phyloP scores from a whole-genome alignment of 2,329 filamentous ascomycete species.

The Colletotrichum chlorophyti region DNA sequence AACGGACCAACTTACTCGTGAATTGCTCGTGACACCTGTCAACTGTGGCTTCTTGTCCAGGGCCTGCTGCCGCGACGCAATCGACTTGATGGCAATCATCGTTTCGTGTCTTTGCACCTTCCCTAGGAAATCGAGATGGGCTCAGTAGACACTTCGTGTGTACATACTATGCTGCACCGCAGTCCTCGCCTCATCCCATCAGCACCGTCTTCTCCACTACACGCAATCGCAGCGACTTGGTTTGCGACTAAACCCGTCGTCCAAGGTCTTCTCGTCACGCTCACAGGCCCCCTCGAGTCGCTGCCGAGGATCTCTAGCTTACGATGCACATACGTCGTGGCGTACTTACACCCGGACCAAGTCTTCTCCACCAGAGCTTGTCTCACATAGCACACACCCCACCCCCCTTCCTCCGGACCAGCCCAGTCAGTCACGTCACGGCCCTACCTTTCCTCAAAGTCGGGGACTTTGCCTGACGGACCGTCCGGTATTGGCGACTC shows the following conservation, averaged over 20 bases:
- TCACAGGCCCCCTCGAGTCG: not conserved
- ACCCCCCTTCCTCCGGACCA: not conserved
- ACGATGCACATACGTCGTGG: no score
- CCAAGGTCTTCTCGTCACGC: not conserved
- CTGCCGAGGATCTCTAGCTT: constrained; percentile 26
- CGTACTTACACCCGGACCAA: no score
- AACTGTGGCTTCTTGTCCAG: not conserved
- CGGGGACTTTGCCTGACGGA: constrained; percentile 13
- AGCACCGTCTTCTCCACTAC: not conserved
- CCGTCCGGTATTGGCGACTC: no score
- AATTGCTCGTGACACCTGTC: no score
- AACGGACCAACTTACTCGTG: no score
- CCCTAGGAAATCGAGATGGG: no score
- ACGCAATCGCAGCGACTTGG: no score
- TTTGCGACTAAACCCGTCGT: constrained; percentile 3
- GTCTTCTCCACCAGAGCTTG: no score
- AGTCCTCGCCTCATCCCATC: not conserved
- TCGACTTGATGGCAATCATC: no score
- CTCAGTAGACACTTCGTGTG: no score
- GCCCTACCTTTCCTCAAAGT: not conserved
- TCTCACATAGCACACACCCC: constrained; percentile 10
- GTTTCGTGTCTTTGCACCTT: no score
- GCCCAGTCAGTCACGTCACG: constrained; percentile 14
- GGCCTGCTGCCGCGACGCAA: not conserved
- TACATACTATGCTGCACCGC: not conserved